Base-by-base conservation (phyloP, 2,329 filamentous ascomycete genomes). In the Trichoderma atrobrunneum region DNA sequence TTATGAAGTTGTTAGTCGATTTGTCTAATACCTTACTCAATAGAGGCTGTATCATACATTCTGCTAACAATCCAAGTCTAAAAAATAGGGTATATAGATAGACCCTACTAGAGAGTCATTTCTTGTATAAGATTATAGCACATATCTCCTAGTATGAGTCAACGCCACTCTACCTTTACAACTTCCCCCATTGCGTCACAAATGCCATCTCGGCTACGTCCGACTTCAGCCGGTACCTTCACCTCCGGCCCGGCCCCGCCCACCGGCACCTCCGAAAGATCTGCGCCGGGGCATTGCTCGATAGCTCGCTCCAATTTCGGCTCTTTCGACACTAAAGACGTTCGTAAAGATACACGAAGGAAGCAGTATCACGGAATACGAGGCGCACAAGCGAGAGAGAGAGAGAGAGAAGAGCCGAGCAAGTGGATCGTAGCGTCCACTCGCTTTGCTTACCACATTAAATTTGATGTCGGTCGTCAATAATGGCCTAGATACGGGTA, bases 381-480 rank as follows among this genome's bases (percentile, higher is more conserved):
- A 43, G 54, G 7, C 18, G 18, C 32, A 18, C 51, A 59, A 67
- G 64, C 64, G 63, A 66, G 39, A 43, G 39, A 36, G 39, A 43
- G 39, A 39, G 36, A 39, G 39, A n/a, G 48, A 66, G 10, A 36
- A 65, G 51, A 34, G 36, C 32, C 51, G 51, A 67, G 59, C 34
- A 28, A 54, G 51, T 30, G 64, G 51, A 56, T 51, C 36, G 24
- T 43, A 56, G 64, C 36, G 24, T 43, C 12, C 32, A 16, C 24
- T 67, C 64, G 64, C 64, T 28, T 43, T 39, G n/a, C 43, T 67
- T 67, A 39, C 64, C 51, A 67, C 64, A 67, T 67, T 43, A 26
- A 56, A 43, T 43, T 32, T 26, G 11, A 56, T 36, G 36, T 54
- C 30, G 48, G 63, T 32, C 63, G 43, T 36, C 63, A 26, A 28